Evolutionary conservation across 2,329 filamentous ascomycete species (phyloP).

Genomic region (Xylariaceae sp.): DNA sequence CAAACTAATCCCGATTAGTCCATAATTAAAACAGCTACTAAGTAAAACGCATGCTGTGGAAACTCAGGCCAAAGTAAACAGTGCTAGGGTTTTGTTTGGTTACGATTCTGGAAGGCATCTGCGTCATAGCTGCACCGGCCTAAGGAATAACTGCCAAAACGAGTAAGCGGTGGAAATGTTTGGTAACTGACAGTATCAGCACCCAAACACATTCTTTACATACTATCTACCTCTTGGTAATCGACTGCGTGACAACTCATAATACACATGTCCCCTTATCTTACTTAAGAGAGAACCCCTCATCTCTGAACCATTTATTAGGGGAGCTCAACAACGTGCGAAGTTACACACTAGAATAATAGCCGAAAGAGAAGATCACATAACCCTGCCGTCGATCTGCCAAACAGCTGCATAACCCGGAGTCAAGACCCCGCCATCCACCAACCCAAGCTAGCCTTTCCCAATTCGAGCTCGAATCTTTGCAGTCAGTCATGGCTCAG

Average conservation of each 20-base stretch:
- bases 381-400: too few relatives aligned
- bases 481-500: constrained; percentile 64
- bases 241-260: too few relatives aligned
- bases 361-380: too few relatives aligned
- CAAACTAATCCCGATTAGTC: too few relatives aligned
- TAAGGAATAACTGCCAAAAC: constrained; percentile 4
- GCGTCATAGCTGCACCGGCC: constrained; percentile 9
- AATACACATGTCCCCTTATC: too few relatives aligned
- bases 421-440: not conserved
- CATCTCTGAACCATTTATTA: too few relatives aligned
- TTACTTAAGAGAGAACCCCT: too few relatives aligned
- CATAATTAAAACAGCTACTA: too few relatives aligned
- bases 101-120: not conserved
- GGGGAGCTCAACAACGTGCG: too few relatives aligned
- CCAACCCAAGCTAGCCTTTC: not conserved
- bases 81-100: not conserved
- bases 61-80: not conserved
- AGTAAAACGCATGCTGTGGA: not conserved
- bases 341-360: too few relatives aligned
- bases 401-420: too few relatives aligned
- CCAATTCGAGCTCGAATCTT: not conserved
- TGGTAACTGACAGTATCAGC: constrained; percentile 5
- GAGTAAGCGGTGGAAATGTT: constrained; percentile 15
- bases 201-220: not conserved
- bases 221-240: not conserved